Base-by-base conservation (phyloP, 208 protist species). In the Eutreptiella sp. region DNA sequence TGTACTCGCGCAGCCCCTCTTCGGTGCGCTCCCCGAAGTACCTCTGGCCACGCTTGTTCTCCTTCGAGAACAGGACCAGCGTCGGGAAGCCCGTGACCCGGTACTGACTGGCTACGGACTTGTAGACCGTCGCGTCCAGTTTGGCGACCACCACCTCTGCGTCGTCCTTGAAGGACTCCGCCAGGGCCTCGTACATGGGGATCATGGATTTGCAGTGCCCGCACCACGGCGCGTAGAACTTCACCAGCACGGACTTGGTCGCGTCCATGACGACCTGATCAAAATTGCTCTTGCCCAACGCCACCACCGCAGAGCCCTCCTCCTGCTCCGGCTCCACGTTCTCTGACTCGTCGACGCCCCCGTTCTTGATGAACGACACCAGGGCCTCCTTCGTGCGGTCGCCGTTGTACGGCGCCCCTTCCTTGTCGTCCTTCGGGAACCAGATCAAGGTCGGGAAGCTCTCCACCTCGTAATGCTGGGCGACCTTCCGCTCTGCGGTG, bases 221-320 rank as follows among this genome's bases (percentile, higher is more conserved):
- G 55, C 94, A 98, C 94, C 94, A 97, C 46, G 90, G 85, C 24
- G 91, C 93, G 73, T 95, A 95, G 61, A 97, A 95, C 70, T 95
- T 82, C 28, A 97, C 84, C 43, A 97, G 92, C 0, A 95, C 90
- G 57, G 93, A 75, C 63, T 94, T 93, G 9, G 54, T 74, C 1
- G 68, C 46, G 38, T 96, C 77, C 5, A 87, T 63, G 9, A 94
- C 85, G 32, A 88, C 68, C 0, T 32, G 41, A 32, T 92, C 63
- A 65, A 88, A 92, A 54, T 80, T 90, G 5, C 75, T 55, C 0
- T 74, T 67, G 58, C 55, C 77, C 14, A 94, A 74, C 55, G 87
- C 76, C 19, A 86, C 60, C 19, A 86, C 48, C 41, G 45, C 45
- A 2, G 50, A 46, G 24, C 29, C 19, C 19, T 23, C 3, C 14